These are phyloP conservation scores for Gastrolobium bilobum DNA, from an alignment of 306 rosid genomes.

Conservation along the genomic window DNA sequence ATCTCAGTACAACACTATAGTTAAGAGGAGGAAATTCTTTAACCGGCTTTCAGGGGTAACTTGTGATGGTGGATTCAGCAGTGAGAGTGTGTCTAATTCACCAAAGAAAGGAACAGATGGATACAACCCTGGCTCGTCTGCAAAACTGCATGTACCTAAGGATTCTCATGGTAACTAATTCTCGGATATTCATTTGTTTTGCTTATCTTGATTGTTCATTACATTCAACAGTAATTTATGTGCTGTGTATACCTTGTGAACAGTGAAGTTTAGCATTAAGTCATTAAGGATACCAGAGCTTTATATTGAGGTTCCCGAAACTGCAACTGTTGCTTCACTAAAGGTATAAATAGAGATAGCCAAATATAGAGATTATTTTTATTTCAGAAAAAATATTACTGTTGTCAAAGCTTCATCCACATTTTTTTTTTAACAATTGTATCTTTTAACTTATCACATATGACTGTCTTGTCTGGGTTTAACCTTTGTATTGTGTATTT, in stretches of 20 bases:
- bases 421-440: not conserved
- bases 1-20: conserved; percentile 56
- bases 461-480: conserved; percentile 29
- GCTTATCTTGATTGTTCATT: conserved; percentile 38
- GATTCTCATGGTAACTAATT: conserved; percentile 76
- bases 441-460: not conserved
- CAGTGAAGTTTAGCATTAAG: conserved; percentile 88
- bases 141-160: conserved; percentile 63
- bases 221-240: conserved; percentile 37
- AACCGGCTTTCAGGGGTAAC: conserved; percentile 69
- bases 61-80: conserved; percentile 91
- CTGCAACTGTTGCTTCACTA: conserved; percentile 81
- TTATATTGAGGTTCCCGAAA: conserved; percentile 86
- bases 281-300: conserved; percentile 93
- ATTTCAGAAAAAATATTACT: not conserved
- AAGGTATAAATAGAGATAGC: conserved; percentile 64
- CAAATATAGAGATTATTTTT: not conserved
- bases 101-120: conserved; percentile 67
- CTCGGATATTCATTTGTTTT: conserved; percentile 23
- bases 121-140: conserved; percentile 56
- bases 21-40: conserved; percentile 75
- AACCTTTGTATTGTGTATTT: conserved; percentile 18
- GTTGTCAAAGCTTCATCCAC: not conserved
- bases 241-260: conserved; percentile 44
- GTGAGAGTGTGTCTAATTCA: conserved; percentile 92